Evolutionary conservation across 306 rosid genomes (phyloP), one percentile per base, ranked within the genome.

Genomic region (Fragaria vesca): DNA sequence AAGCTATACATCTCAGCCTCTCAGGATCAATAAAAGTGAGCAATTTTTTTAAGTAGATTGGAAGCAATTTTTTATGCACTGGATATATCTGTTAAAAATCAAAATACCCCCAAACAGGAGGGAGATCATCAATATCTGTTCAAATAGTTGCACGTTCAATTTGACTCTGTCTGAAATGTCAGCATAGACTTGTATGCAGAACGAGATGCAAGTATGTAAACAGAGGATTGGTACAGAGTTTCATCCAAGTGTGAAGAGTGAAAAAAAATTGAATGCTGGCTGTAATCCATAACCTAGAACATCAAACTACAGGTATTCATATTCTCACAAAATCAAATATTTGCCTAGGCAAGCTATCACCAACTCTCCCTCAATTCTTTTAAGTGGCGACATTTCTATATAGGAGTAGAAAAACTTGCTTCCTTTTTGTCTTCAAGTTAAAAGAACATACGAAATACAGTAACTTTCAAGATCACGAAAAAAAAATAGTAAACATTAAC

Each of bases 131-230:
- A 20, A 61, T 61, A 75, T 62, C n/a, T 75, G 61, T 62, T 75
- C 71, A 45, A 61, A 43, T 30, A 75, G 60, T 61, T 48, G 34
- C 46, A 17, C 21, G 20, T 26, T 21, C 38, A 30, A 61, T 62
- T 75, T 20, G 71, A 62, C 28, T n/a, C 32, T 30, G 71, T 61
- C 71, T 46, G 61, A 75, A 46, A 62, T 62, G 60, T 75, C 61
- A 46, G 47, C 36, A 15, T 36, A 72, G 76, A 54, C 6, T 32
- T 10, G 0, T 43, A 61, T 60, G 45, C 58, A 74, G 32, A 61
- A 16, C 58, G 51, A 12, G 46, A 73, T 38, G 52, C 32, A 40
- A 36, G 46, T 36, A 30, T 18, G 62, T 48, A 32, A 71, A 26
- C 60, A 28, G 75, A 28, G 42, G 61, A 72, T 38, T 36, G 12